phyloP scores from a whole-genome alignment of 371 early-diverging fungal species.

The Apophysomyces trapeziformis region DNA sequence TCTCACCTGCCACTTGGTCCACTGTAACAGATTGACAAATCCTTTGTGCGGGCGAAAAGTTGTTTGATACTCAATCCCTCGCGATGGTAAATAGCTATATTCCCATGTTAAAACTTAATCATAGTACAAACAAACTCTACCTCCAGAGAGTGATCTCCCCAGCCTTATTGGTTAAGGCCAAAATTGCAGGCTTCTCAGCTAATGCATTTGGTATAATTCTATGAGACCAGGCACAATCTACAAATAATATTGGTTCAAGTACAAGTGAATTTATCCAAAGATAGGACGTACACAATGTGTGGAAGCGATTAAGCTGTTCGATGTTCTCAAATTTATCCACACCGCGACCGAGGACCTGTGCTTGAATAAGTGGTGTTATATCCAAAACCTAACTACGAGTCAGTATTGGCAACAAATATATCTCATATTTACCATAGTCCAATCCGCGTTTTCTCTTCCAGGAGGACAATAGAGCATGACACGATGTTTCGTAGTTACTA shows the following conservation, averaged over 20 bases:
- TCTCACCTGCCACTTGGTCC: conserved; percentile 17
- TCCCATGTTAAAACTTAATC: not conserved
- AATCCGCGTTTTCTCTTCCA: conserved; percentile 12
- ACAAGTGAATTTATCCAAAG: not conserved
- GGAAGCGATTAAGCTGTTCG: conserved; percentile 18
- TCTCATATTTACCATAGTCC: conserved; percentile 26
- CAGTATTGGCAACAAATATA: not conserved
- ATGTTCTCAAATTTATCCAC: conserved; percentile 1
- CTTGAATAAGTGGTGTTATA: conserved; percentile 23
- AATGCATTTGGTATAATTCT: conserved; percentile 20
- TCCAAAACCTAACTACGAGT: conserved; percentile 14
- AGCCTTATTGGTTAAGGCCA: conserved; percentile 32
- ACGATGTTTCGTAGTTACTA: conserved; percentile 40
- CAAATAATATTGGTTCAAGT: not conserved
- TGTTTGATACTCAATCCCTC: not conserved
- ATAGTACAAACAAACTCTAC: not conserved
- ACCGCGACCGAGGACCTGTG: not conserved
- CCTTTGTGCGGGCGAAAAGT: conserved; percentile 7
- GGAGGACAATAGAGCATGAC: conserved; percentile 23
- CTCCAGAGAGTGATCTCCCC: conserved; percentile 35
- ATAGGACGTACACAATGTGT: conserved; percentile 25
- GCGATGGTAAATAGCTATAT: conserved; percentile 11
- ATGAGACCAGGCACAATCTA: conserved; percentile 35
- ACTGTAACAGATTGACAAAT: conserved; percentile 15
- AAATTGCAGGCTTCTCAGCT: conserved; percentile 18